Base-by-base conservation (phyloP, 495 filamentous ascomycete genomes). In the Corynascus novoguineensis region DNA sequence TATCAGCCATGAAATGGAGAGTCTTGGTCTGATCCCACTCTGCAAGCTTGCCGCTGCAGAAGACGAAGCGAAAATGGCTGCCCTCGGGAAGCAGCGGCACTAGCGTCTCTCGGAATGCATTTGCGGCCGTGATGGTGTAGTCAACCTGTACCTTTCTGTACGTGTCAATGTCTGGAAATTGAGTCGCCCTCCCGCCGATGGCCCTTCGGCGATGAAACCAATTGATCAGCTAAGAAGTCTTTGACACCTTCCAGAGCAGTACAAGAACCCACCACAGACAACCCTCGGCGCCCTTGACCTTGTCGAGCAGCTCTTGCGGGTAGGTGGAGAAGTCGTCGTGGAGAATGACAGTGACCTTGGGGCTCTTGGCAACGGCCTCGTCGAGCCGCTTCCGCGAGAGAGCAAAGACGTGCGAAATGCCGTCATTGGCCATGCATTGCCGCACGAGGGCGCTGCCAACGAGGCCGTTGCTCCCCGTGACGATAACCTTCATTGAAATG, bases 381-480 rank as follows among this genome's bases (percentile, higher is more conserved):
- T 65, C 56, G 7, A 79, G 64, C 5, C 70, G 55, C 10, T 71
- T 72, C 28, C 76, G 31, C 21, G 41, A 27, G 41, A 55, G 22
- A n/a, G 42, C 53, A 27, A 81, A 64, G 29, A 79, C 60, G 34
- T 78, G 80, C 4, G 75, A 78, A 46, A 83, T 75, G 49, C 57
- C 40, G 8, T 73, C 64, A 50, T 72, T 62, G 11, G 62, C 55
- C 5, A 84, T 71, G 52, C 74, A 76, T 53, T 76, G 75, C 17
- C 62, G 58, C 17, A 84, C 68, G 15, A 82, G 60, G 53, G 77
- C 76, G 34, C 62, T 29, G 38, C 53, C 53, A 11, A 83, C 72
- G 59, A 77, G 76, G 54, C 83, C 81, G 5, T 75, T 81, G 5
- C 67, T 67, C 14, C 82, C 81, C 12, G 74, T 71, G 19, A 85